These are phyloP conservation scores for Noccaea caerulescens DNA, from an alignment of 345 rosid species.

Conservation along the genomic window DNA sequence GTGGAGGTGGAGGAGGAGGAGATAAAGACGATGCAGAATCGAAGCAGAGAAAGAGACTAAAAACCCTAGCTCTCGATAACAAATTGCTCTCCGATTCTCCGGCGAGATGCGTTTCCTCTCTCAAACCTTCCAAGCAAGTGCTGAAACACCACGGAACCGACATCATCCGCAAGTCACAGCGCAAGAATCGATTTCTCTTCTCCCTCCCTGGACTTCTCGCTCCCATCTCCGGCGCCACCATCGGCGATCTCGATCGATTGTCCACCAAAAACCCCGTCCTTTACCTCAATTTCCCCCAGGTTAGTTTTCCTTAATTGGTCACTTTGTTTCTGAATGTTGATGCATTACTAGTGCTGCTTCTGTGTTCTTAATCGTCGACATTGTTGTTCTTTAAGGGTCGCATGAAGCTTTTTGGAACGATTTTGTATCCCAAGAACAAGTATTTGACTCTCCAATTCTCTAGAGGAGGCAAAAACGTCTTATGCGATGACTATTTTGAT, in stretches of 20 bases:
- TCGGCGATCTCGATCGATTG: slow-evolving; percentile 81
- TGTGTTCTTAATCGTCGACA: background rate
- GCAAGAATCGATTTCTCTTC: slow-evolving; percentile 83
- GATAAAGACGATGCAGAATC: slow-evolving; percentile 43
- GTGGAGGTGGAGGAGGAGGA: slow-evolving; percentile 42
- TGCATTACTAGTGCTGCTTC: background rate
- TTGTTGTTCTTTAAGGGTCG: slow-evolving; percentile 54
- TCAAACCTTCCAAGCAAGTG: slow-evolving; percentile 62
- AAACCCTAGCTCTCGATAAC: slow-evolving; percentile 61
- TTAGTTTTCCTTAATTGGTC: background rate
- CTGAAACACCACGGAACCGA: slow-evolving; percentile 81
- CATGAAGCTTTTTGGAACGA: slow-evolving; percentile 90
- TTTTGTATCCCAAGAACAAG: slow-evolving; percentile 43
- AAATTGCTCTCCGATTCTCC: slow-evolving; percentile 55
- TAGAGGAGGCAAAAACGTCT: slow-evolving; percentile 73
- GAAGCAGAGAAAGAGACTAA: slow-evolving; percentile 49
- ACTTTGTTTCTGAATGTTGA: background rate
- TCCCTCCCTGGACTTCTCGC: slow-evolving; percentile 64
- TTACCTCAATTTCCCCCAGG: slow-evolving; percentile 88
- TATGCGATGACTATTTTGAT: slow-evolving; percentile 46
- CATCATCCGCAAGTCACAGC: slow-evolving; percentile 74
- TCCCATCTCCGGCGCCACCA: slow-evolving; percentile 64
- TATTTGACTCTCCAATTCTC: slow-evolving; percentile 61
- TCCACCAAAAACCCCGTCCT: slow-evolving; percentile 86
- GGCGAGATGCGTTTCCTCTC: slow-evolving; percentile 51